Evolutionary conservation across 192 early-diverging fungal species (phyloP).

Genomic region (Coemansia sp.): DNA sequence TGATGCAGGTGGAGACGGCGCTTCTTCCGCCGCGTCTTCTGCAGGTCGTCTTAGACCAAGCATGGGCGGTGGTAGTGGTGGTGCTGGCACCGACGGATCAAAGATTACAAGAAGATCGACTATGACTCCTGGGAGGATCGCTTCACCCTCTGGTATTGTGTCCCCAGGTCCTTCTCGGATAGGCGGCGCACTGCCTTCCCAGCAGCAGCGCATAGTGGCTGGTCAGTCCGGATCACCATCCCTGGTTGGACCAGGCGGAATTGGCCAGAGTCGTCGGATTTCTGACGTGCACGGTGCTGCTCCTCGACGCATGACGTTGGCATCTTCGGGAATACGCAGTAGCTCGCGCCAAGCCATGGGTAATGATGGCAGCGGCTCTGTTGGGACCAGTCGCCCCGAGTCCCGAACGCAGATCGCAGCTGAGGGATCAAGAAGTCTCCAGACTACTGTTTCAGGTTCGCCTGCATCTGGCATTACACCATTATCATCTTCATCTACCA

Average conservation of each 20-base stretch:
- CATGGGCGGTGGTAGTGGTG: neutral
- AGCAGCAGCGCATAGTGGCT: neutral
- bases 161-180: neutral
- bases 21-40: neutral
- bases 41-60: neutral
- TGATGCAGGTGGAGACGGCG: neutral
- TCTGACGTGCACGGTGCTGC: constrained; percentile 8
- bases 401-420: neutral
- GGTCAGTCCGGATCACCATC: neutral
- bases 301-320: constrained; percentile 26
- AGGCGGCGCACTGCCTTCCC: neutral
- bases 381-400: neutral
- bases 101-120: constrained; percentile 8
- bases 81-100: neutral
- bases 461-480: neutral
- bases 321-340: constrained; percentile 24
- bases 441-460: too few species aligned
- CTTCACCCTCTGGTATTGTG: neutral
- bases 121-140: constrained; percentile 22
- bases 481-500: neutral
- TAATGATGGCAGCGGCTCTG: constrained; percentile 20
- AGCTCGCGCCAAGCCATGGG: constrained; percentile 21
- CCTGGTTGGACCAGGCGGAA: neutral
- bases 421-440: neutral
- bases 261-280: constrained; percentile 1